Percentiles rank a stretch among this genome's conserved stretches.
Conservation (phyloP, 352 stramenopile species). For the Blastocystis sp. region DNA sequence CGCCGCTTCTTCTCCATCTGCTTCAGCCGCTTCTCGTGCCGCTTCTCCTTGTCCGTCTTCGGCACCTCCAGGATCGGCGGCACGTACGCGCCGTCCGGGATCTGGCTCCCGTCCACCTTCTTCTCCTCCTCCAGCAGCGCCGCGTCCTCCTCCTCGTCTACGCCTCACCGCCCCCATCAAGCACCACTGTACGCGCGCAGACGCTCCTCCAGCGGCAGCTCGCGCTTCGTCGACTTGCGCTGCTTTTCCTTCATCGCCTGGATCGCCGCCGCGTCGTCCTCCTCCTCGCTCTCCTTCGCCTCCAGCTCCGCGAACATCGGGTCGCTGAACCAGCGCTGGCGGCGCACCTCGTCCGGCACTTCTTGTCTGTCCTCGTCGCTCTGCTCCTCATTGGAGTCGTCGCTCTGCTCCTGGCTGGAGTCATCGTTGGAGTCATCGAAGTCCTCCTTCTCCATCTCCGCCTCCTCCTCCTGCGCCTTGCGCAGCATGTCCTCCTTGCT, state of each 20-base stretch:
- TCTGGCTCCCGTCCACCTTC: neutral
- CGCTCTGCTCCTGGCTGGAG: neutral
- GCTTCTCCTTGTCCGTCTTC: slow-evolving; percentile 95
- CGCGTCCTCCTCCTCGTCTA: slow-evolving; percentile 51
- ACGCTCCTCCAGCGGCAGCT: slow-evolving; percentile 60
- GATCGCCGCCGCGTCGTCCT: slow-evolving; percentile 63
- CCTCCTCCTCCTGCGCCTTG: slow-evolving; percentile 7
- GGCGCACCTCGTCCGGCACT: neutral
- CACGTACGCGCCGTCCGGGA: slow-evolving; percentile 24
- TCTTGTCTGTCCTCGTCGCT: slow-evolving; percentile 44
- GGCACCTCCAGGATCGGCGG: slow-evolving; percentile 81
- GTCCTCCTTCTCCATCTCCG: slow-evolving; percentile 45
- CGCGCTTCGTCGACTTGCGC: slow-evolving; percentile 52
- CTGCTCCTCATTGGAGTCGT: slow-evolving; percentile 52
- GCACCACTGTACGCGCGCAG: slow-evolving; percentile 52
- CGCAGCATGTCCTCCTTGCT: slow-evolving; percentile 40
- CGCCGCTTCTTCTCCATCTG: slow-evolving; percentile 77
- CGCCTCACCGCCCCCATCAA: too few species aligned
- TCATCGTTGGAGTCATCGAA: slow-evolving; percentile 31
- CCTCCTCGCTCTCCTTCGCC: slow-evolving; percentile 76
- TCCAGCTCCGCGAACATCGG: slow-evolving; percentile 70
- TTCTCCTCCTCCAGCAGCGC: slow-evolving; percentile 15
- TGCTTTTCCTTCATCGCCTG: slow-evolving; percentile 41
- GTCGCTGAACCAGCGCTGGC: slow-evolving; percentile 44
- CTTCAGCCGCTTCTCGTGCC: slow-evolving; percentile 92